Evolutionary conservation across 208 protist species (phyloP), one percentile per base, ranked within the genome.

Genomic region (Spironucleus salmonicida): DNA sequence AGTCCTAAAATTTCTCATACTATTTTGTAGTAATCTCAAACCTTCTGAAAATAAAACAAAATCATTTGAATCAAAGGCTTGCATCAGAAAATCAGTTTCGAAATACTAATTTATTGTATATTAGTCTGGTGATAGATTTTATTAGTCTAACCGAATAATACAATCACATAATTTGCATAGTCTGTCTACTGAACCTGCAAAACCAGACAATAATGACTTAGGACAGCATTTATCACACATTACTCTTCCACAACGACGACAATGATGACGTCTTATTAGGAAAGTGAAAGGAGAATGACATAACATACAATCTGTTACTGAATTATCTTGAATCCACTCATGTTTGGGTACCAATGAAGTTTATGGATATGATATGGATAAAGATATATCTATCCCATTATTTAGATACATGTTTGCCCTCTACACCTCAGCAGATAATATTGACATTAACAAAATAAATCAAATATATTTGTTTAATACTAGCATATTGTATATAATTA

Each of bases 201-300:
- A 0, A 2, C n/a, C 49, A 41, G 58, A 13, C 7, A 23, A 62
- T 1, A 80, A 35, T 62, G 38, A 19, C 49, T 38, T 59, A 15
- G 30, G 32, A 53, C 41, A 66, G 45, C 80, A 82, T 19, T 32
- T 27, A n/a, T 30, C 45, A 75, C 80, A 82, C 57, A 74, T 49
- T 9, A 80, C 30, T 39, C 58, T 26, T 1, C 80, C 80, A 68
- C 77, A 80, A 34, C 62, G 27, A n/a, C 80, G 77, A 35, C 80
- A 82, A 58, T 82, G 80, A 34, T 82, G 80, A 39, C 80, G 77
- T 34, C 80, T 26, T 23, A 77, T 76, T 0, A 82, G 15, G 26
- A 81, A 58, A 38, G 67, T 78, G 40, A 82, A 82, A 27, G 38
- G 26, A 30, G 13, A 23, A n/a, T 68, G 30, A 67, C 80, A 82